phyloP scores from a whole-genome alignment of 345 rosid genomes.

The Turritis glabra region DNA sequence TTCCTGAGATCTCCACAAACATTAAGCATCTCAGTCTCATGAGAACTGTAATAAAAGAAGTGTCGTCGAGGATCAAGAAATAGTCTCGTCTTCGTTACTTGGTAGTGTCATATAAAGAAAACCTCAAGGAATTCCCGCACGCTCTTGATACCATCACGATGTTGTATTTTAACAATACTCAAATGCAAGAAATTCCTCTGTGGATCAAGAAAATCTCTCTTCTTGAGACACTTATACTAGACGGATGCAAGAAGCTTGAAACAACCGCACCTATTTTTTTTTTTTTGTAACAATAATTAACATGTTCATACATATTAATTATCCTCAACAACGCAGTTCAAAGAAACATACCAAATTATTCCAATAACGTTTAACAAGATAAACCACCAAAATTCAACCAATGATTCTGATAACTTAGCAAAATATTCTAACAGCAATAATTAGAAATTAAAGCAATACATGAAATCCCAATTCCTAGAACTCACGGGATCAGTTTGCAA shows the following conservation, averaged over 20 bases:
- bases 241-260: background rate
- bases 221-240: background rate
- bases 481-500: no score
- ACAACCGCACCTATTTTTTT: no score
- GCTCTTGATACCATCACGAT: background rate
- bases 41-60: background rate
- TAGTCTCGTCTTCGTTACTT: background rate
- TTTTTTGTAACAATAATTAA: no score
- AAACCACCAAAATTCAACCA: no score
- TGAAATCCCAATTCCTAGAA: no score
- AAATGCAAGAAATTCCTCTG: background rate
- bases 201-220: background rate
- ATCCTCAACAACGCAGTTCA: no score
- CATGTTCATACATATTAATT: no score
- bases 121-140: background rate
- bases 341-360: no score
- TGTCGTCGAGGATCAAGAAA: background rate
- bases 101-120: background rate
- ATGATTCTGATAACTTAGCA: no score
- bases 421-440: no score
- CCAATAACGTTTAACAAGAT: no score
- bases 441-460: no score
- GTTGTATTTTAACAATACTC: background rate
- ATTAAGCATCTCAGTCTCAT: background rate
- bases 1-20: background rate